Percentiles rank a stretch among this genome's conserved stretches.
Evolutionary conservation across 148 eudicot genomes (phyloP).

Genomic region (Fallopia convolvulus): DNA sequence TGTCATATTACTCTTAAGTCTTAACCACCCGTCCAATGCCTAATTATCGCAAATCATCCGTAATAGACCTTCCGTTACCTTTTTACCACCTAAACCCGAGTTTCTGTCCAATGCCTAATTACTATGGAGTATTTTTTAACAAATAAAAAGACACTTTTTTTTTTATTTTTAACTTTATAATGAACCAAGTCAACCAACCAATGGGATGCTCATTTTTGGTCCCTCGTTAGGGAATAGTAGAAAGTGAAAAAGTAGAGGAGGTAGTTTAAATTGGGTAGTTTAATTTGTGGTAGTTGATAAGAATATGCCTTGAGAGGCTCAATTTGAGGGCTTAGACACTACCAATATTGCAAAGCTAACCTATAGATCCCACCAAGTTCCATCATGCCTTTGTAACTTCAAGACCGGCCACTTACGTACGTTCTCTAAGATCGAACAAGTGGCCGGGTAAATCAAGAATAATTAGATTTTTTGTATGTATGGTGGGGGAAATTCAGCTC

Average conservation of each 20-base stretch:
- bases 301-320: background rate
- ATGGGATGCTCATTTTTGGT: background rate
- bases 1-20: too few relatives aligned
- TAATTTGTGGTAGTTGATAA: background rate
- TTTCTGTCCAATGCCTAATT: too few relatives aligned
- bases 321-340: background rate
- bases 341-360: too few relatives aligned
- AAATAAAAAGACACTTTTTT: background rate
- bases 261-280: constrained; percentile 4
- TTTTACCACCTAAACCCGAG: too few relatives aligned
- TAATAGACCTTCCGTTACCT: too few relatives aligned
- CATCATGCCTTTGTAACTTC: background rate
- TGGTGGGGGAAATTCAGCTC: background rate
- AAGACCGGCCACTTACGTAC: background rate
- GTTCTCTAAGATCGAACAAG: background rate
- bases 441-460: constrained; percentile 4
- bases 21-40: too few relatives aligned
- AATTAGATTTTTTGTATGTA: background rate
- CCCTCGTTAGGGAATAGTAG: background rate
- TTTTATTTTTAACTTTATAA: background rate
- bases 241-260: constrained; percentile 2
- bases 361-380: background rate
- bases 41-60: too few relatives aligned
- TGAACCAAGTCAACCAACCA: background rate
- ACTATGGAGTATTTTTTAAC: too few relatives aligned